phyloP scores from a whole-genome alignment of 1,284 basidiomycete genomes.

The Ganoderma lucidum region DNA sequence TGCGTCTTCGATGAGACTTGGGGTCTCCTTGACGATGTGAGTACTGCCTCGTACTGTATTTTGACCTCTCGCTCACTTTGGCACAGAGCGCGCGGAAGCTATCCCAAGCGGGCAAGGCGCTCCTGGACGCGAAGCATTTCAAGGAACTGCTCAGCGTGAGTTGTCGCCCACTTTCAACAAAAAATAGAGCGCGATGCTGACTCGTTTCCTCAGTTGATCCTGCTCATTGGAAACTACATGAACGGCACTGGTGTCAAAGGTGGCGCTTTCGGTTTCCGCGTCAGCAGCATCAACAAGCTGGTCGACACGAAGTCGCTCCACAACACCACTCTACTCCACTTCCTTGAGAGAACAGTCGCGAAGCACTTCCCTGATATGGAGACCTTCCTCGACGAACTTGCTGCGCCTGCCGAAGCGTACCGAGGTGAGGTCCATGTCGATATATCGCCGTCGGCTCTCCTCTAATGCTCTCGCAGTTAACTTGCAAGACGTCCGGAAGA shows the following conservation, averaged over 20 bases:
- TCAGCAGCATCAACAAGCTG: conserved; percentile 98
- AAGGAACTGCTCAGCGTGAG: conserved; percentile 86
- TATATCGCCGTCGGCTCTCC: conserved; percentile 15
- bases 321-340: conserved; percentile 94
- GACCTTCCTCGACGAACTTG: conserved; percentile 89
- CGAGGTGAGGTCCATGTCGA: conserved; percentile 57
- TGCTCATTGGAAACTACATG: conserved; percentile 98
- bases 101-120: conserved; percentile 78
- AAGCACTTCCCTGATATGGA: conserved; percentile 92
- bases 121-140: conserved; percentile 84
- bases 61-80: conserved; percentile 18
- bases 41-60: conserved; percentile 31
- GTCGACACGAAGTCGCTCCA: conserved; percentile 98
- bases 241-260: conserved; percentile 97
- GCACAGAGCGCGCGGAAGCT: conserved; percentile 80
- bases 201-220: conserved; percentile 70
- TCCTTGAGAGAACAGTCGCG: conserved; percentile 89
- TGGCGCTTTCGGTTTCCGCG: conserved; percentile 96
- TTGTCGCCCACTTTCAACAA: background rate
- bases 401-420: conserved; percentile 92
- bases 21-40: conserved; percentile 74
- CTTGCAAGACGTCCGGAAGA: conserved; percentile 80
- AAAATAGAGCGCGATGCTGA: background rate
- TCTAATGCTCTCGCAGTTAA: conserved; percentile 59
- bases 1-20: conserved; percentile 87